Percentiles rank a stretch among this genome's conserved stretches.
phyloP scores from a whole-genome alignment of 2,329 filamentous ascomycete species.

The Trichoderma simmonsii region DNA sequence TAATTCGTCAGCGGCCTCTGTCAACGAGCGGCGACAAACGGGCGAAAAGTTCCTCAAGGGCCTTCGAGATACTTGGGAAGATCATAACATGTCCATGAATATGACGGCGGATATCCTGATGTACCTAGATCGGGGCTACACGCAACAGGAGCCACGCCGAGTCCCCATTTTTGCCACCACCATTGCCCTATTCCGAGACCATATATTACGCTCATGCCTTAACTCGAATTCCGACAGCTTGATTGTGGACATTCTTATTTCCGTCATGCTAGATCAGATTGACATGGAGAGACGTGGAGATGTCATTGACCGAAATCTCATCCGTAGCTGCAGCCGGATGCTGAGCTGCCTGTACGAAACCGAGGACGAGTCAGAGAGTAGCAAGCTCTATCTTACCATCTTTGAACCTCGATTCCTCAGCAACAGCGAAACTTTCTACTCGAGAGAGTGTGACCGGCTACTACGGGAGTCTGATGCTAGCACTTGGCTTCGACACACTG shows the following conservation, averaged over 20 bases:
- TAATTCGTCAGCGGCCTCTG: slow-evolving; percentile 56
- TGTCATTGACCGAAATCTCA: slow-evolving; percentile 75
- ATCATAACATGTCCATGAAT: slow-evolving; percentile 89
- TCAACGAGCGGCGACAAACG: slow-evolving; percentile 72
- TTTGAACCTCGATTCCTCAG: slow-evolving; percentile 79
- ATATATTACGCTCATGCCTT: slow-evolving; percentile 67
- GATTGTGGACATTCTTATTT: slow-evolving; percentile 74
- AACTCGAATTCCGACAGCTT: slow-evolving; percentile 42
- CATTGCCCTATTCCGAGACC: slow-evolving; percentile 84
- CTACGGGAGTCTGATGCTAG: slow-evolving; percentile 76
- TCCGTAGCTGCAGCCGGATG: slow-evolving; percentile 85
- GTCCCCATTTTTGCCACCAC: slow-evolving; percentile 80
- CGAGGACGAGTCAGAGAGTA: slow-evolving; percentile 69
- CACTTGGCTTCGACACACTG: slow-evolving; percentile 75
- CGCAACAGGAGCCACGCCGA: slow-evolving; percentile 59
- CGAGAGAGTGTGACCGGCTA: slow-evolving; percentile 68
- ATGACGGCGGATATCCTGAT: slow-evolving; percentile 97
- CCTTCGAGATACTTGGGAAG: slow-evolving; percentile 76
- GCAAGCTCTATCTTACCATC: slow-evolving; percentile 76
- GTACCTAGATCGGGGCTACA: slow-evolving; percentile 91
- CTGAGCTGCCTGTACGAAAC: slow-evolving; percentile 83
- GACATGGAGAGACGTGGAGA: slow-evolving; percentile 90
- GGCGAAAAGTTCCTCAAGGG: slow-evolving; percentile 80
- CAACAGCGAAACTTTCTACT: slow-evolving; percentile 71
- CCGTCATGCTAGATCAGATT: slow-evolving; percentile 84